A percentile compares a stretch with the other conserved stretches of the same genome.
These are phyloP conservation scores for Pelagophyceae sp. DNA, from an alignment of 352 stramenopile species.

Conservation along the genomic window DNA sequence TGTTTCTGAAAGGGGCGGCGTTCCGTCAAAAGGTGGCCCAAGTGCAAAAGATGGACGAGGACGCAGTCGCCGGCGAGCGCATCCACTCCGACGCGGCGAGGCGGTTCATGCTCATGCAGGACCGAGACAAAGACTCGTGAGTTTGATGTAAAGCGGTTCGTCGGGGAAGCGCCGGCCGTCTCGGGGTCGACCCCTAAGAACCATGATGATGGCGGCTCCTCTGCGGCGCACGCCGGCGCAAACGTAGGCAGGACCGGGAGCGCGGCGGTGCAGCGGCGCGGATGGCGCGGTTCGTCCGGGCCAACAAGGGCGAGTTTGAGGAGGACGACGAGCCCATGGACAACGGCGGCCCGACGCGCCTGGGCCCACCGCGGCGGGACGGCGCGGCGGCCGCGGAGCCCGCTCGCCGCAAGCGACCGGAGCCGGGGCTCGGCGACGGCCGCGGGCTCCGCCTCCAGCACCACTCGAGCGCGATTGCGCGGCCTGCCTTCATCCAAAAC, in stretches of 20 bases:
- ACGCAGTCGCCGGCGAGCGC: conserved; percentile 40
- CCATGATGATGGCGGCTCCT: no score
- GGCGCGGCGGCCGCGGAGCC: not conserved
- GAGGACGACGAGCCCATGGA: not conserved
- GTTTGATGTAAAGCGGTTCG: conserved; percentile 23
- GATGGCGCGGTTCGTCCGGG: conserved; percentile 10
- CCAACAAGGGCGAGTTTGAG: conserved; percentile 8
- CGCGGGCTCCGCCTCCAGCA: no score
- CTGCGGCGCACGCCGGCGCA: no score
- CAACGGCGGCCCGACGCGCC: not conserved
- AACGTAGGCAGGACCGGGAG: not conserved
- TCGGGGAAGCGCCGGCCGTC: not conserved
- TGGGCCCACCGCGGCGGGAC: not conserved
- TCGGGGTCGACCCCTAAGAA: no score
- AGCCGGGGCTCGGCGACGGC: no score
- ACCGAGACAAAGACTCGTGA: conserved; percentile 19
- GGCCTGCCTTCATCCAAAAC: no score
- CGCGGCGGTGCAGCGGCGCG: conserved; percentile 5
- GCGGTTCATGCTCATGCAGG: conserved; percentile 45
- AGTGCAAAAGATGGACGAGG: conserved; percentile 36
- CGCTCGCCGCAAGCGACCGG: no score
- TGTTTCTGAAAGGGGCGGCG: conserved; percentile 80
- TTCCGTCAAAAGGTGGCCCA: conserved; percentile 66
- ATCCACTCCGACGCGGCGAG: conserved; percentile 61
- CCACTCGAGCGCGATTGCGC: no score